A percentile compares a stretch with the other conserved stretches of the same genome.
Evolutionary conservation across 208 protist genomes (phyloP).

Genomic region (Naegleria gruberi): DNA sequence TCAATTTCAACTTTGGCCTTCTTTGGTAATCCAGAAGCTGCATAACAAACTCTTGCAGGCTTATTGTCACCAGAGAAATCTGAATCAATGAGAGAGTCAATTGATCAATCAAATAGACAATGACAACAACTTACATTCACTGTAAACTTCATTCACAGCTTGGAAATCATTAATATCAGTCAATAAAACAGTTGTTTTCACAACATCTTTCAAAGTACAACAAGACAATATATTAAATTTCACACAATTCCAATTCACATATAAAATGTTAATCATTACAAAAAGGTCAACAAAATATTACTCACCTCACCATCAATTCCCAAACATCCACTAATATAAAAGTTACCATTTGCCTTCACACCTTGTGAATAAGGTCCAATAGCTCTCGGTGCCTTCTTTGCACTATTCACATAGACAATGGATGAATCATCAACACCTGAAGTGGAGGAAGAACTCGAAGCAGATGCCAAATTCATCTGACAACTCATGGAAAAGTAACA

Average conservation of each 20-base stretch:
- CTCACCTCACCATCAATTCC: neutral
- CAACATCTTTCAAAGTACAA: constrained; percentile 44
- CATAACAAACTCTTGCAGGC: constrained; percentile 48
- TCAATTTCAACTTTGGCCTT: constrained; percentile 56
- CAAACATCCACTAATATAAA: neutral
- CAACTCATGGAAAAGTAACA: neutral
- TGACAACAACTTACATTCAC: constrained; percentile 35
- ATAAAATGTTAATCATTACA: neutral
- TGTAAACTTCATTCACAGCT: constrained; percentile 54
- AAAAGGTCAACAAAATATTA: neutral
- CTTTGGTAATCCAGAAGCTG: constrained; percentile 45
- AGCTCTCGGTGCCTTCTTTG: neutral
- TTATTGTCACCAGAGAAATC: constrained; percentile 22
- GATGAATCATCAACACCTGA: neutral
- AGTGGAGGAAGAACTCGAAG: neutral
- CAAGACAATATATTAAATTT: neutral
- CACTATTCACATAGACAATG: neutral
- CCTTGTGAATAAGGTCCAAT: constrained; percentile 6
- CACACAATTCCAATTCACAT: neutral
- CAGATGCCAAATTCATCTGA: neutral
- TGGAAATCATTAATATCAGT: constrained; percentile 56
- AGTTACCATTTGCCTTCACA: neutral
- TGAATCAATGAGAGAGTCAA: neutral
- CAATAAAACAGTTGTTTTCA: constrained; percentile 55
- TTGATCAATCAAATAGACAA: too few relatives aligned